Evolutionary conservation across 495 filamentous ascomycete genomes (phyloP).

Genomic region (Penicillium salamii): DNA sequence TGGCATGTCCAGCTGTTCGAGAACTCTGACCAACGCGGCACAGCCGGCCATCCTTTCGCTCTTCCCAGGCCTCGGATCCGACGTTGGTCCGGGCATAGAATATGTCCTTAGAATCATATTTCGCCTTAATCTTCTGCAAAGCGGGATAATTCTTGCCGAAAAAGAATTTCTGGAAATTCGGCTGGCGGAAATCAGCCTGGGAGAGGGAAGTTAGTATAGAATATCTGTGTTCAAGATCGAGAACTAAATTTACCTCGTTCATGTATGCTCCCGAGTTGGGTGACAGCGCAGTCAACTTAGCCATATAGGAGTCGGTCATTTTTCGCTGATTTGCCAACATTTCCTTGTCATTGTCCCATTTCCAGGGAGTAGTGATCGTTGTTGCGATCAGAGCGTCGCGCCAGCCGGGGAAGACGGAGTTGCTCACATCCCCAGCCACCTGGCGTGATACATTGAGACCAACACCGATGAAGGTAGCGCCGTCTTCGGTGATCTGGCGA

Average conservation of each 20-base stretch:
- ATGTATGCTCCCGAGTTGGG: conserved; percentile 38
- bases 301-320: conserved; percentile 41
- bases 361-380: conserved; percentile 38
- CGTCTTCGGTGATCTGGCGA: conserved; percentile 38
- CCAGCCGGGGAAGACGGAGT: conserved; percentile 58
- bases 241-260: conserved; percentile 29
- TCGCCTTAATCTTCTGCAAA: conserved; percentile 39
- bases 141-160: conserved; percentile 46
- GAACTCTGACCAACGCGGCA: conserved; percentile 18
- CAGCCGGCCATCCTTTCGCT: conserved; percentile 29
- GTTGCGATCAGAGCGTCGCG: conserved; percentile 49
- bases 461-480: conserved; percentile 45
- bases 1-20: background rate
- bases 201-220: background rate
- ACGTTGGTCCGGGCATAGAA: conserved; percentile 60
- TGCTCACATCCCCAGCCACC: conserved; percentile 46
- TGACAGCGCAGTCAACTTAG: conserved; percentile 37
- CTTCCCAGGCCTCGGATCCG: conserved; percentile 57
- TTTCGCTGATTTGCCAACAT: conserved; percentile 36
- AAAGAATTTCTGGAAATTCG: conserved; percentile 49
- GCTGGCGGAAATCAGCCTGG: conserved; percentile 44
- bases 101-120: conserved; percentile 55
- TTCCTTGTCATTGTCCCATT: conserved; percentile 34
- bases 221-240: background rate
- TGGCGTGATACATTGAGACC: conserved; percentile 37